Percentiles rank a stretch among this genome's conserved stretches.
Evolutionary conservation across 768 basidiomycete species (phyloP).

Genomic region (Botryobasidium botryosum): DNA sequence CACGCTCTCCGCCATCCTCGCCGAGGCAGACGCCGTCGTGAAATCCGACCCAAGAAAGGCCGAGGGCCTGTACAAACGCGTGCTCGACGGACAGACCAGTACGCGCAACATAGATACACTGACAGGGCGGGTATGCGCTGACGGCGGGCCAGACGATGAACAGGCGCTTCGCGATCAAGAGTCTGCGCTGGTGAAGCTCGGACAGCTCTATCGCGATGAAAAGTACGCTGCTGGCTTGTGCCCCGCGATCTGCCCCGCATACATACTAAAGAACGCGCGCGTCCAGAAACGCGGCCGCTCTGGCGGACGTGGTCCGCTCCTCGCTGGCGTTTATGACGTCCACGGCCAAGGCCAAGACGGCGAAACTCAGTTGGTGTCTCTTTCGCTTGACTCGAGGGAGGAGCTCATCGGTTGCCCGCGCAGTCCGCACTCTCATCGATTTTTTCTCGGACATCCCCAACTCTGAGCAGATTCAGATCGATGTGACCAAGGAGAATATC

Average conservation of each 20-base stretch:
- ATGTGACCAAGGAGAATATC: constrained; percentile 78
- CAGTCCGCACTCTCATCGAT: constrained; percentile 87
- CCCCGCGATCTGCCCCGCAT: too few species aligned
- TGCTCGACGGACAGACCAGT: constrained; percentile 31
- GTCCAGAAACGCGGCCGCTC: constrained; percentile 59
- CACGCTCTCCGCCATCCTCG: constrained; percentile 26
- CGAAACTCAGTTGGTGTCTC: constrained; percentile 63
- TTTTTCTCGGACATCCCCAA: constrained; percentile 69
- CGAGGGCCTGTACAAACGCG: constrained; percentile 57
- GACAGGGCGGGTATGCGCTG: constrained; percentile 9
- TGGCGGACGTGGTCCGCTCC: constrained; percentile 72
- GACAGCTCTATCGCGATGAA: constrained; percentile 72
- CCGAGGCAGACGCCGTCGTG: constrained; percentile 36
- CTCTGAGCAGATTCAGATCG: constrained; percentile 59
- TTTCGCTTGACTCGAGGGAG: not conserved
- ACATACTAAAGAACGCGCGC: too few species aligned
- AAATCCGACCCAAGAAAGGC: constrained; percentile 39
- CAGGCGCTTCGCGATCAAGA: constrained; percentile 66
- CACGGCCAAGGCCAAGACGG: constrained; percentile 95
- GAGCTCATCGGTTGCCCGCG: too few species aligned
- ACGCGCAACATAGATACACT: not conserved
- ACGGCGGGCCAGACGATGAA: constrained; percentile 27
- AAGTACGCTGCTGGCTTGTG: too few species aligned
- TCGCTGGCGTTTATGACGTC: constrained; percentile 78
- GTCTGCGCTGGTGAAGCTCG: constrained; percentile 66